These are phyloP conservation scores for Pyropia haitanensis DNA, from an alignment of 23 red algal genomes.

Conservation along the genomic window DNA sequence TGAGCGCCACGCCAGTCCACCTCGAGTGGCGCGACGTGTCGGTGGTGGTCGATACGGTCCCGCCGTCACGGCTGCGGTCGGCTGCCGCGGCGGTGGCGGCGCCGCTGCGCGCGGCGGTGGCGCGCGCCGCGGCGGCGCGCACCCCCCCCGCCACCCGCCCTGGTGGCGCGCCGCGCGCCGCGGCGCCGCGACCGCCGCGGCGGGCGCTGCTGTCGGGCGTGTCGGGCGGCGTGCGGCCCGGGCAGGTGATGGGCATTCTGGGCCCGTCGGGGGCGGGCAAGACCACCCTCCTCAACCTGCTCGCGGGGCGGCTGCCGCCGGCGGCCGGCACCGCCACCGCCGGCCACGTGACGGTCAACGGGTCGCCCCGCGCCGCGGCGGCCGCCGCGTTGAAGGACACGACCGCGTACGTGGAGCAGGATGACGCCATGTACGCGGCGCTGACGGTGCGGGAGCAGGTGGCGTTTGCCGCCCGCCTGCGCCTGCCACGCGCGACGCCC, in stretches of 20 bases:
- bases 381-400: constrained; percentile 58
- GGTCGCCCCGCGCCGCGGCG: constrained; percentile 39
- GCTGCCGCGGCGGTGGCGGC: too few species aligned
- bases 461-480: constrained; percentile 63
- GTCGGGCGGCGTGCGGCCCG: constrained; percentile 17
- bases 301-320: background rate
- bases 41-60: too few species aligned
- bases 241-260: constrained; percentile 43
- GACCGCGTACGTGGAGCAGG: constrained; percentile 67
- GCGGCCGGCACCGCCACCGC: constrained; percentile 8
- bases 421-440: constrained; percentile 95
- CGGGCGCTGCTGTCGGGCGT: background rate
- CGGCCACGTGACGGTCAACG: constrained; percentile 77
- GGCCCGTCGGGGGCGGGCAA: constrained; percentile 9
- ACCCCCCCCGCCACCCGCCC: too few species aligned
- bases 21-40: too few species aligned
- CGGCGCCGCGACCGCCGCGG: too few species aligned
- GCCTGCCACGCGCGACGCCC: constrained; percentile 59
- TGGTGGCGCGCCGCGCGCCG: too few species aligned
- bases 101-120: too few species aligned
- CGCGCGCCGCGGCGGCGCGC: too few species aligned
- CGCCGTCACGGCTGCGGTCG: too few species aligned
- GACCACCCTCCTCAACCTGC: constrained; percentile 6
- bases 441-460: constrained; percentile 93
- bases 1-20: too few species aligned